Evolutionary conservation across 441 rosid species (phyloP), one percentile per base, ranked within the genome.

Genomic region (Omphalea diandra): DNA sequence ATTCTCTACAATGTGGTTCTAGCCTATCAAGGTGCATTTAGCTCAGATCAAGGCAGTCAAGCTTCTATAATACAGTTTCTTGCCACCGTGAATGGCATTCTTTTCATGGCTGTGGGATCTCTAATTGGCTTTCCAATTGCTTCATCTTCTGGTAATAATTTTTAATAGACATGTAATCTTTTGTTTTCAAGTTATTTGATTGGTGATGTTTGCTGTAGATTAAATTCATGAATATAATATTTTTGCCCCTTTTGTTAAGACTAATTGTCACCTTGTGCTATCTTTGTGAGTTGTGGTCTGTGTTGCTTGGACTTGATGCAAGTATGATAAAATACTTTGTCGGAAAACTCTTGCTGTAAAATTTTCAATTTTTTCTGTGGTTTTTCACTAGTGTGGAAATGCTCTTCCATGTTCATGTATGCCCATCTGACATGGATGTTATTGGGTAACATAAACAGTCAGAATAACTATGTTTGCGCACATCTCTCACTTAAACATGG

Each of bases 61-160:
- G 73, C 75, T 24, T 70, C 88, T 59, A 63, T 85, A 8, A 69
- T 88, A 7, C 86, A 83, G 71, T 81, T 84, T 72, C 81, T 88
- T 71, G 72, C 87, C 22, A 70, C 80, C 3, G 55, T 79, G 41
- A 91, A 91, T 54, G 91, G 83, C 31, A 44, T 90, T 73, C 94
- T 94, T 65, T 82, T 87, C 74, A 80, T 78, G 70, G 85, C 82
- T 63, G 77, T 91, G 43, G 96, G 97, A 36, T 75, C 87, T 20
- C 74, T 90, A 54, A 69, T 87, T 57, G 97, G 97, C 74, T 90
- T 79, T 75, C 94, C 97, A 0, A 71, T 94, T 79, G 86, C 89
- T 63, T 88, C 94, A 52, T 82, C 97, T 69, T 89, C 97, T 47
- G 94, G 98, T 94, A 84, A 70, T 52, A 49, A 36, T 50, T 72